These are phyloP conservation scores for Pseudognaphalium luteoalbum DNA, from an alignment of 129 eudicot genomes.

Conservation along the genomic window DNA sequence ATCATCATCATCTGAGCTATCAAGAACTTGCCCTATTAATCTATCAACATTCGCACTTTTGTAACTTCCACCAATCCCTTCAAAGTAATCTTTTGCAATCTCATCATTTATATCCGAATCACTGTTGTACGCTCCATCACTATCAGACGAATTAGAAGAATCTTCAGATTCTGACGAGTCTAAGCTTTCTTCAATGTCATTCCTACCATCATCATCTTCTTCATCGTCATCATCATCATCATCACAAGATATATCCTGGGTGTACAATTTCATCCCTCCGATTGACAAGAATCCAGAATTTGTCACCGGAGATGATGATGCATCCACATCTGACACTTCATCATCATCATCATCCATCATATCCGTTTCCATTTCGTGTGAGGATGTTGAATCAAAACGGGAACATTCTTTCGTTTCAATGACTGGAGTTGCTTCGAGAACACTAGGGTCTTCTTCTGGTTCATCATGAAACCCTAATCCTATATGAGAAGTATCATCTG, in stretches of 20 bases:
- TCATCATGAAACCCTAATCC: constrained; percentile 76
- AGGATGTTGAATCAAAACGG: constrained; percentile 26
- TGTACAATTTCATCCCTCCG: constrained; percentile 76
- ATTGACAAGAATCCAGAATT: constrained; percentile 72
- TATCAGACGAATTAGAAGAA: constrained; percentile 54
- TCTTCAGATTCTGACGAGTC: constrained; percentile 61
- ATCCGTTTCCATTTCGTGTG: constrained; percentile 36
- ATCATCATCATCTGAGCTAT: constrained; percentile 39
- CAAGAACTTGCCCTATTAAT: constrained; percentile 48
- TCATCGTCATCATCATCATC: constrained; percentile 38
- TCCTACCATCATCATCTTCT: neutral
- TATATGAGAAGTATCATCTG: constrained; percentile 61
- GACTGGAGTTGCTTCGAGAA: constrained; percentile 32
- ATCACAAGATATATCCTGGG: constrained; percentile 66
- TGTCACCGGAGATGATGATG: constrained; percentile 43
- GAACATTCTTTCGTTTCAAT: constrained; percentile 38
- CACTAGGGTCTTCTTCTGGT: constrained; percentile 36
- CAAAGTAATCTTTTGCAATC: constrained; percentile 78
- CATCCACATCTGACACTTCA: constrained; percentile 38
- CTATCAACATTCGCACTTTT: constrained; percentile 56
- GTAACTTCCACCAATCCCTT: constrained; percentile 80
- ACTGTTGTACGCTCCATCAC: constrained; percentile 64
- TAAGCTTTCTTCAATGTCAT: constrained; percentile 45
- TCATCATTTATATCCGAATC: constrained; percentile 78
- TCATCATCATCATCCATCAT: constrained; percentile 38